Base-by-base conservation (phyloP, 2,329 filamentous ascomycete species). In the Acrocalymma vagum region DNA sequence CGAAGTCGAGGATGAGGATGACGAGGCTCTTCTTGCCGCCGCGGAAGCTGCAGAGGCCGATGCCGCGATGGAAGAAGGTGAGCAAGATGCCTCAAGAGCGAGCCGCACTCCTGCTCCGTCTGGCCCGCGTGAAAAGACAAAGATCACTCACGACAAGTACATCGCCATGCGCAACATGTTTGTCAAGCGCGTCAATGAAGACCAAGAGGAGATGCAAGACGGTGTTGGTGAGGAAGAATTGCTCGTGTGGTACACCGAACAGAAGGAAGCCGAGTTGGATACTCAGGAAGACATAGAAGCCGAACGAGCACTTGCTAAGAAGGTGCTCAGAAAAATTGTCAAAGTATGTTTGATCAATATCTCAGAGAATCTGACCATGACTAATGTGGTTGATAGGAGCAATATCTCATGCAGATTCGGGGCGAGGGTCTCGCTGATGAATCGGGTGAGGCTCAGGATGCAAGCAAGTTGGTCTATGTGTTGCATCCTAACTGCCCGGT, bases 81-180 rank as follows among this genome's bases (percentile, higher is more conserved):
- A 53, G 22, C 73, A 26, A 72, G 71, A 31, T 14, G 72, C 72
- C 14, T 27, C 45, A 72, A 37, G 52, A 34, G 58, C 51, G 11
- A 62, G 23, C 66, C 72, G 39, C 29, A 72, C 62, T 16, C 74
- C 71, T 38, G 72, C 69, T 16, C 70, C 71, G 8, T 47, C 36
- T 18, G 34, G 38, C 22, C 65, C 58, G 15, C 75, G 77, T 33
- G 76, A 79, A 55, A 91, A 87, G 73, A 94, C 89, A 38, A 94
- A 91, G 61, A 93, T 99, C 64, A 95, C 91, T 3, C 95, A 95
- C 62, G 93, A 97, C 62, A 94, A 95, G 71, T 99, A 95, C 72
- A 88, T 93, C 67, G 81, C 83, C 62, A 96, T 97, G 69, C 83
- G 96, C 44, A 96, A 95, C 67, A 73, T 89, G 61, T 78, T 99